Evolutionary conservation across 805 yeast genomes (phyloP), one percentile per base, ranked within the genome.

Genomic region (Starmera caribaea): DNA sequence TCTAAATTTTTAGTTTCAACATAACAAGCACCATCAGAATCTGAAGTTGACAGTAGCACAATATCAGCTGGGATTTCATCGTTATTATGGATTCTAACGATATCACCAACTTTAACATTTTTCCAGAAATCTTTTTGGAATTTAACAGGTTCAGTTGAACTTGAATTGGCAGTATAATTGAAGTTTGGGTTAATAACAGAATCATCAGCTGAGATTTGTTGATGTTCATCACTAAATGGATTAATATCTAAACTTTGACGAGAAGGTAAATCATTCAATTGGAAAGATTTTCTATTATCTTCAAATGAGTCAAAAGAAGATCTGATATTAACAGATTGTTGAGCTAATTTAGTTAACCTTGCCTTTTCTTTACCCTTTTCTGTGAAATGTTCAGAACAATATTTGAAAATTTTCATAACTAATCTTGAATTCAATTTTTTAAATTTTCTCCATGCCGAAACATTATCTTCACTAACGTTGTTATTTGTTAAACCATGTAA

Each of bases 1-100:
- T 84, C 94, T 48, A 84, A 67, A 58, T 83, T 83, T 52, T 82
- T 83, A 0, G 94, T 84, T 58, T 83, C 94, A 27, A 83, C 76
- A 48, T 76, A 52, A 59, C 89, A 81, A 38, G 72, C 74, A 38
- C 80, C 81, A 48, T 81, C 86, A 2, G 68, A 58, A 52, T 81
- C 87, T 28, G 85, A 75, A 3, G 88, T 69, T 5, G 87, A 67
- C 8, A 83, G 53, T 29, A 82, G 57, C 36, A 81, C 65, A 12
- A 78, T 57, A 59, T 83, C 94, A 2, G 90, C 88, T 1, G 94
- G 94, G 7, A 81, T 70, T 61, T 82, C 90, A 53, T 83, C 92
- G 53, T 83, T 78, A 47, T 76, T 75, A 45, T 79, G 74, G 21
- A 83, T 68, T 50, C 89, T 66, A 21, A 83, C 69, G 37, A 83